A percentile compares a stretch with the other conserved stretches of the same genome.
phyloP scores from a whole-genome alignment of 1,139 yeast species.

The Blastobotrys petasosporus region DNA sequence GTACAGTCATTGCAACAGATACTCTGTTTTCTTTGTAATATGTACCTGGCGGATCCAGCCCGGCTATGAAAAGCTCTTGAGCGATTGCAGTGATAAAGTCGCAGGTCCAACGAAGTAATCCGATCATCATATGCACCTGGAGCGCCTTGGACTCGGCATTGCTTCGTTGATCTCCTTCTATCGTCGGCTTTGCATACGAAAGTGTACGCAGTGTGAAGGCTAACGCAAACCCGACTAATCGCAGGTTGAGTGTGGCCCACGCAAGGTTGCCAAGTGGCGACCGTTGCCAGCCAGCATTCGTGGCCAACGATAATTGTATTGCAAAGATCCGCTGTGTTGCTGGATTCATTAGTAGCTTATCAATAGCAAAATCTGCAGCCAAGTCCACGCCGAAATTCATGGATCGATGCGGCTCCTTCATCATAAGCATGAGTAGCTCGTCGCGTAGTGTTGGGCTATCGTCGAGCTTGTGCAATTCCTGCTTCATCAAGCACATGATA shows the following conservation, averaged over 20 bases:
- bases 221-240: slow-evolving; percentile 67
- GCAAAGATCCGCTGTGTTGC: slow-evolving; percentile 62
- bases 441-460: slow-evolving; percentile 11
- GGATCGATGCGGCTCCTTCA: slow-evolving; percentile 63
- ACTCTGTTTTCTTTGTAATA: slow-evolving; percentile 14
- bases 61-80: slow-evolving; percentile 50
- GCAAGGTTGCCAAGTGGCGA: slow-evolving; percentile 55
- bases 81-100: slow-evolving; percentile 61
- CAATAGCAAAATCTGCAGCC: slow-evolving; percentile 58
- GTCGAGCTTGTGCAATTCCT: slow-evolving; percentile 4
- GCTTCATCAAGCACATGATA: slow-evolving; percentile 48
- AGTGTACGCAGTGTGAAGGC: slow-evolving; percentile 57
- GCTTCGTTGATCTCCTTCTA: slow-evolving; percentile 16
- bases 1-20: slow-evolving; percentile 29
- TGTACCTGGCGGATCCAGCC: slow-evolving; percentile 3
- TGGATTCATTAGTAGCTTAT: slow-evolving; percentile 64
- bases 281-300: slow-evolving; percentile 41
- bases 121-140: slow-evolving; percentile 55
- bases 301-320: slow-evolving; percentile 60
- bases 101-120: slow-evolving; percentile 72
- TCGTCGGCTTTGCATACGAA: slow-evolving; percentile 8
- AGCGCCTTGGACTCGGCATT: slow-evolving; percentile 55
- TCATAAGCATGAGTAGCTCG: slow-evolving; percentile 33
- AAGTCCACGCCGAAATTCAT: slow-evolving; percentile 64
- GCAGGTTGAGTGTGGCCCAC: slow-evolving; percentile 60